phyloP scores from a whole-genome alignment of 108 stramenopile species.

The Conticribra weissflogii region DNA sequence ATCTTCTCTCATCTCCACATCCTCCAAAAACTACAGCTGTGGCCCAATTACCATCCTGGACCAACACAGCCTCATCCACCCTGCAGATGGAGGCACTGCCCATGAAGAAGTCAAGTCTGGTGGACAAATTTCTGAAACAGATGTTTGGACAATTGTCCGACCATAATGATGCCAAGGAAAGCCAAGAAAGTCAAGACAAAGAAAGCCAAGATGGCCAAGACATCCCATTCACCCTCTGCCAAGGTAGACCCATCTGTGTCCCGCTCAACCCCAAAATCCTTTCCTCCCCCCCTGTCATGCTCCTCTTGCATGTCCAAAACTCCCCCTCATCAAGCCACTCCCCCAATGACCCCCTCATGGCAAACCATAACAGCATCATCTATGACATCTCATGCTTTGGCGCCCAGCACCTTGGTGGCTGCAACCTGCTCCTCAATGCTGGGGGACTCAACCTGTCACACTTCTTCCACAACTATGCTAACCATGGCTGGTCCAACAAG shows the following conservation, averaged over 20 bases:
- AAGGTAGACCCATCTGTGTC: constrained; percentile 24
- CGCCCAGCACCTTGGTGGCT: constrained; percentile 58
- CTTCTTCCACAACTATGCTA: constrained; percentile 58
- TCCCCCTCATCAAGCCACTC: constrained; percentile 2
- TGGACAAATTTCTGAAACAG: too few relatives aligned
- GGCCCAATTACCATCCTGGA: too few relatives aligned
- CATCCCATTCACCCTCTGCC: too few relatives aligned
- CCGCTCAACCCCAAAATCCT: constrained; percentile 40
- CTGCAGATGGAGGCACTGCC: too few relatives aligned
- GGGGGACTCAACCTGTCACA: constrained; percentile 51
- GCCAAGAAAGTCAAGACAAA: not conserved
- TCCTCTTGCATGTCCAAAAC: constrained; percentile 30
- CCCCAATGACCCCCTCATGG: constrained; percentile 24
- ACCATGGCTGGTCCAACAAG: constrained; percentile 49
- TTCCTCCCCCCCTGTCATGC: constrained; percentile 30
- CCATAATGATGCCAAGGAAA: too few relatives aligned
- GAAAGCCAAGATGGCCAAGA: not conserved
- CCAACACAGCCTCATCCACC: too few relatives aligned
- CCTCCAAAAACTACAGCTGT: too few relatives aligned
- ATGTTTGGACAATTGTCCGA: too few relatives aligned
- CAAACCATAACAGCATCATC: constrained; percentile 51
- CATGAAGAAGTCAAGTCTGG: too few relatives aligned
- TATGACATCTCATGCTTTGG: constrained; percentile 65
- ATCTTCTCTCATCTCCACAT: too few relatives aligned
- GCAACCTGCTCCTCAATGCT: constrained; percentile 37